phyloP scores from a whole-genome alignment of 2,329 filamentous ascomycete genomes.

The Calycina marina region DNA sequence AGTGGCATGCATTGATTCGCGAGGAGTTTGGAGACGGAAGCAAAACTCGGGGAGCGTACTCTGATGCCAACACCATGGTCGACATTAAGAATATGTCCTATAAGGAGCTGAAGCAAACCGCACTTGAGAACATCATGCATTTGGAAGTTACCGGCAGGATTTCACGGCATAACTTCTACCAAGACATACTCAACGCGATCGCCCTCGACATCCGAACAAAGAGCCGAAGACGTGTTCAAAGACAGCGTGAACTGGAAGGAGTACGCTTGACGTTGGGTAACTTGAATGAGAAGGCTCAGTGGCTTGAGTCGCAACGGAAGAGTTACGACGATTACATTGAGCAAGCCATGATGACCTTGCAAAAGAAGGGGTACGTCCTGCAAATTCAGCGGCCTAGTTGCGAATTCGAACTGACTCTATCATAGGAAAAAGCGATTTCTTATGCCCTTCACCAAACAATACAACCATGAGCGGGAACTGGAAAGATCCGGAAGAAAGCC shows the following conservation, averaged over 20 bases:
- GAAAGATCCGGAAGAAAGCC: slow-evolving; percentile 85
- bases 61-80: slow-evolving; percentile 67
- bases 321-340: slow-evolving; percentile 99
- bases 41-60: slow-evolving; percentile 70
- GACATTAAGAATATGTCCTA: slow-evolving; percentile 87
- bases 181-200: slow-evolving; percentile 95
- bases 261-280: slow-evolving; percentile 62
- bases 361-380: slow-evolving; percentile 68
- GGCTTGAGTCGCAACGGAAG: slow-evolving; percentile 89
- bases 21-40: slow-evolving; percentile 64
- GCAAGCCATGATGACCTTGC: slow-evolving; percentile 91
- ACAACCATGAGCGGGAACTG: slow-evolving; percentile 94
- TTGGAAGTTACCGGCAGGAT: slow-evolving; percentile 82
- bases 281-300: slow-evolving; percentile 74
- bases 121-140: slow-evolving; percentile 83
- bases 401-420: slow-evolving; percentile 7
- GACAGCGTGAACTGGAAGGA: slow-evolving; percentile 79
- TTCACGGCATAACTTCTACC: slow-evolving; percentile 76
- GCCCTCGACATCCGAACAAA: slow-evolving; percentile 95
- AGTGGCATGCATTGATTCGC: slow-evolving; percentile 67
- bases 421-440: slow-evolving; percentile 76
- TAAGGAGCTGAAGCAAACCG: slow-evolving; percentile 80
- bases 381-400: neutral
- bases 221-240: slow-evolving; percentile 80
- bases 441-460: slow-evolving; percentile 94